Evolutionary conservation across 2,329 filamentous ascomycete species (phyloP).

Genomic region (Knufia fluminis): DNA sequence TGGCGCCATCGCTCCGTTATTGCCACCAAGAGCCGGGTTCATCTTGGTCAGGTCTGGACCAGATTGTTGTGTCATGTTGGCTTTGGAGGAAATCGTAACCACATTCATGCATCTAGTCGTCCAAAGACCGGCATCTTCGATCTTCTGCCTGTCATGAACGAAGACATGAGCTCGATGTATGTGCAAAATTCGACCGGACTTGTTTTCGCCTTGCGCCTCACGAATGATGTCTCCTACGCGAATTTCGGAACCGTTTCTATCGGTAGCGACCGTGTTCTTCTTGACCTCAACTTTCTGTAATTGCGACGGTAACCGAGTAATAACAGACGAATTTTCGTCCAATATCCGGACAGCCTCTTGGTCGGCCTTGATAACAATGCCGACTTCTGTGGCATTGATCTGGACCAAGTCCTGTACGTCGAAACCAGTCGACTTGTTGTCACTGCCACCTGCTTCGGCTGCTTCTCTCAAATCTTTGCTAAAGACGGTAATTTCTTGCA

Average conservation of each 20-base stretch:
- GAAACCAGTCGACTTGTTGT: constrained; percentile 60
- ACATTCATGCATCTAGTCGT: constrained; percentile 80
- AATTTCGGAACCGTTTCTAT: constrained; percentile 88
- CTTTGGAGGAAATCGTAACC: constrained; percentile 86
- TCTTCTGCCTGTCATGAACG: constrained; percentile 71
- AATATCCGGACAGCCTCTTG: constrained; percentile 82
- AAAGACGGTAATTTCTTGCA: constrained; percentile 92
- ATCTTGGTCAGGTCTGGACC: constrained; percentile 75
- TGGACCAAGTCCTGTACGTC: constrained; percentile 90
- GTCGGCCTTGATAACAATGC: constrained; percentile 89
- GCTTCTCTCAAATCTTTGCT: constrained; percentile 94
- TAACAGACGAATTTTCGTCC: constrained; percentile 77
- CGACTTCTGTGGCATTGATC: constrained; percentile 76
- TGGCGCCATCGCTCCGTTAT: constrained; percentile 45
- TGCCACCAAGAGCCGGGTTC: constrained; percentile 74
- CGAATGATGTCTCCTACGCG: constrained; percentile 85
- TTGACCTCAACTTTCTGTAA: constrained; percentile 82
- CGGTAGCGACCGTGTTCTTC: constrained; percentile 78
- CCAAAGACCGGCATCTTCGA: constrained; percentile 82
- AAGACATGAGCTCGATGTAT: constrained; percentile 91
- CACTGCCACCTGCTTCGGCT: constrained; percentile 70
- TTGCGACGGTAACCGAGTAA: constrained; percentile 79
- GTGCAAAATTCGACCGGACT: constrained; percentile 82
- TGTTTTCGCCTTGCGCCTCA: constrained; percentile 75
- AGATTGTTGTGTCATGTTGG: constrained; percentile 55